Percentiles rank a stretch among this genome's conserved stretches.
These are phyloP conservation scores for Dothistroma pini DNA, from an alignment of 2,329 filamentous ascomycete genomes.

Conservation along the genomic window DNA sequence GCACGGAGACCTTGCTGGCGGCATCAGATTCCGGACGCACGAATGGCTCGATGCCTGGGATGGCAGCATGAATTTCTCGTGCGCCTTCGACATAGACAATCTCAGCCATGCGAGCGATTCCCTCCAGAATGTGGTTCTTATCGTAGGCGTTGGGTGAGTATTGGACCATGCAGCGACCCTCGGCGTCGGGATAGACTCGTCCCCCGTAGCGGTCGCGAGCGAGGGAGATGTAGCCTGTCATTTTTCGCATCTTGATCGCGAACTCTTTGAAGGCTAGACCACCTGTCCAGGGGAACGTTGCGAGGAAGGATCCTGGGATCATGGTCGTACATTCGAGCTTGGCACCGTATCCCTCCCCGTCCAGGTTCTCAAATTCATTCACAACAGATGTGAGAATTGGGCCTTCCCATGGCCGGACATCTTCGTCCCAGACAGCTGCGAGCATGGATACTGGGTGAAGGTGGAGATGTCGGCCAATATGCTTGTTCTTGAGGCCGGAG, in stretches of 20 bases:
- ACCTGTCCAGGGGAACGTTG: slow-evolving; percentile 62
- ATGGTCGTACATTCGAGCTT: slow-evolving; percentile 77
- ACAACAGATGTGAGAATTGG: slow-evolving; percentile 76
- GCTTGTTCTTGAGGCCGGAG: slow-evolving; percentile 74
- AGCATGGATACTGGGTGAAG: slow-evolving; percentile 66
- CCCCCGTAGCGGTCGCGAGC: slow-evolving; percentile 73
- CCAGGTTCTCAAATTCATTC: slow-evolving; percentile 74
- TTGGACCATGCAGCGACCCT: slow-evolving; percentile 60
- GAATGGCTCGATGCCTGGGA: slow-evolving; percentile 64
- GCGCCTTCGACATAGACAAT: slow-evolving; percentile 77
- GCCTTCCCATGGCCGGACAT: slow-evolving; percentile 62
- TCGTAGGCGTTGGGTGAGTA: slow-evolving; percentile 73
- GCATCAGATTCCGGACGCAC: slow-evolving; percentile 37
- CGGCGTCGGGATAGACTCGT: slow-evolving; percentile 68
- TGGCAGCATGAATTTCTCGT: slow-evolving; percentile 67
- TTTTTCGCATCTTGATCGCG: slow-evolving; percentile 63
- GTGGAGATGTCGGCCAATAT: slow-evolving; percentile 78
- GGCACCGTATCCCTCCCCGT: slow-evolving; percentile 73
- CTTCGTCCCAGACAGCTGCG: slow-evolving; percentile 64
- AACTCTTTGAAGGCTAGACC: slow-evolving; percentile 71
- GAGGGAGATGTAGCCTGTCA: slow-evolving; percentile 69
- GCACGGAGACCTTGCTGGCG: slow-evolving; percentile 18
- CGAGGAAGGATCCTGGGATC: slow-evolving; percentile 64
- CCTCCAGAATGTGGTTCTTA: slow-evolving; percentile 66
- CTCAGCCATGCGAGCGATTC: slow-evolving; percentile 67